Base-by-base conservation (phyloP, 768 basidiomycete species). In the Suillus subaureus region DNA sequence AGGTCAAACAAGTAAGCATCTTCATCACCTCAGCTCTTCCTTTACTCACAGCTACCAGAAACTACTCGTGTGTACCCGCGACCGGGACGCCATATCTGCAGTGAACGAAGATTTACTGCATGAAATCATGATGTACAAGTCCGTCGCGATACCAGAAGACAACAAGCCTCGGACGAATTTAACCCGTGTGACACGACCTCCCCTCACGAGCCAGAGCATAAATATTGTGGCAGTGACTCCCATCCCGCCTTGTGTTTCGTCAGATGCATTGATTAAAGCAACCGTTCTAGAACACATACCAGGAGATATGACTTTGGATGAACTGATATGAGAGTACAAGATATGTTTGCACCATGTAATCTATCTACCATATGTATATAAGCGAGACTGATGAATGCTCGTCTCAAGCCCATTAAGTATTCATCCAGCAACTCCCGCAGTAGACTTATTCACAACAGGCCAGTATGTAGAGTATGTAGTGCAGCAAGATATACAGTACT, bases 1-100 rank as follows among this genome's bases (percentile, higher is more conserved):
- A 93, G 63, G 82, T 85, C 6, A 94, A 94, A 75, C 91, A 93
- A 77, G 94, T 93, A 67, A 66, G 89, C 6, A 28, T 78, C 33
- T 28, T 31, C 47, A n/a, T 40, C 23, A n/a, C 65, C 9, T n/a
- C 4, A 3, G 6, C 1, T 7, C 3, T 51, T 35, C 31, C 49
- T 40, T 63, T 58, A 52, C 61, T 66, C 13, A 68, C 62, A 28
- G 6, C 12, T 58, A 47, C 31, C 70, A 89, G 87, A 82, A 82
- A 80, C 77, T 88, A 37, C 79, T 82, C 6, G 69, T 79, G 68
- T 76, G 84, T 61, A 78, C 73, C 35, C 81, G 80, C 23, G 86
- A 87, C 58, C 82, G 82, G 13, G 87, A 89, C 61, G 72, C 75
- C n/a, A 70, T 80, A n/a, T 69, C 68, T 7, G 74, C 76, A 2